Conservation (phyloP, 768 basidiomycete species). For the Rubroboletus pulcherrimus region DNA sequence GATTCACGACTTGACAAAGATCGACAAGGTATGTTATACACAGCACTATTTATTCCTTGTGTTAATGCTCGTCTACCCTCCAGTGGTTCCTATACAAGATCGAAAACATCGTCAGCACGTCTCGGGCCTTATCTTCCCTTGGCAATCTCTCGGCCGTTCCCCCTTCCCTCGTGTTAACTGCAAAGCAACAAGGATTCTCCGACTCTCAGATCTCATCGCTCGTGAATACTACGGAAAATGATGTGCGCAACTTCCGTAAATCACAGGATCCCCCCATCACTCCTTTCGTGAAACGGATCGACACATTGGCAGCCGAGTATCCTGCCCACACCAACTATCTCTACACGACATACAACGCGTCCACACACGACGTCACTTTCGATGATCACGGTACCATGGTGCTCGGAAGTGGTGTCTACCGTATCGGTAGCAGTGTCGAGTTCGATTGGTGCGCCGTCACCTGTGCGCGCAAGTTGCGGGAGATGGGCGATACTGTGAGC, state of each 20-base stretch:
- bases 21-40: conserved; percentile 69
- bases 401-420: conserved; percentile 95
- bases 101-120: conserved; percentile 94
- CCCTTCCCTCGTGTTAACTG: conserved; percentile 74
- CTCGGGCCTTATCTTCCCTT: conserved; percentile 65
- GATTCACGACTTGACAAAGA: conserved; percentile 93
- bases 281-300: conserved; percentile 98
- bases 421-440: conserved; percentile 97
- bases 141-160: conserved; percentile 67
- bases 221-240: conserved; percentile 65
- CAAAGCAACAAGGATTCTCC: conserved; percentile 95
- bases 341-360: conserved; percentile 98
- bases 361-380: conserved; percentile 92
- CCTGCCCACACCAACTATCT: conserved; percentile 99
- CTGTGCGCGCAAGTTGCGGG: conserved; percentile 86
- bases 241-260: conserved; percentile 84
- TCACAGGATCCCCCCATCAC: conserved; percentile 66
- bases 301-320: conserved; percentile 97
- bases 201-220: conserved; percentile 90
- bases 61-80: neutral
- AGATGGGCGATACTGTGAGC: conserved; percentile 56
- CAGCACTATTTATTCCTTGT: neutral
- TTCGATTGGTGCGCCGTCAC: conserved; percentile 99
- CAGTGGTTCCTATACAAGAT: conserved; percentile 99
- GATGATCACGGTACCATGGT: conserved; percentile 99